Conservation (phyloP, 2,329 filamentous ascomycete species). For the Hypoxylon sp. region DNA sequence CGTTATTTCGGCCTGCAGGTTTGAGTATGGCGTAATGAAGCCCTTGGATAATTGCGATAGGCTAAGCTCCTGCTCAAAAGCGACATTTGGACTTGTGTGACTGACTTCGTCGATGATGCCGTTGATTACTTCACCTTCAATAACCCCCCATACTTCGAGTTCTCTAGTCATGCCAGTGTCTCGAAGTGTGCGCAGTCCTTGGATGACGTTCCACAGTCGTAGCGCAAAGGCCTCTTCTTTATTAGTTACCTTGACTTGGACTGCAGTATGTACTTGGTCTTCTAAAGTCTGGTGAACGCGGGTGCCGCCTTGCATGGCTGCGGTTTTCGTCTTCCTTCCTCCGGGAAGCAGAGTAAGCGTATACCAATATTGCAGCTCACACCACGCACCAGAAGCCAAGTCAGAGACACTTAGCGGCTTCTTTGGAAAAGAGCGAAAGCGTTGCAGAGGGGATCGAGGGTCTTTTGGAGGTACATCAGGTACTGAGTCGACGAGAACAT, state of each 20-base stretch:
- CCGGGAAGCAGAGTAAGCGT: conserved; percentile 78
- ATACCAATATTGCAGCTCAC: conserved; percentile 94
- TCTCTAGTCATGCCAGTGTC: conserved; percentile 81
- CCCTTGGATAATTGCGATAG: conserved; percentile 56
- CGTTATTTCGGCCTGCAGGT: conserved; percentile 58
- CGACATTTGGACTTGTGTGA: conserved; percentile 80
- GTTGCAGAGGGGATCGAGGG: conserved; percentile 74
- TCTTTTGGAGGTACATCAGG: conserved; percentile 51
- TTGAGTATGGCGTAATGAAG: conserved; percentile 26
- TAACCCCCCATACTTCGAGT: conserved; percentile 85
- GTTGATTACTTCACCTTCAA: conserved; percentile 87
- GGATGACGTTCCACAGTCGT: conserved; percentile 90
- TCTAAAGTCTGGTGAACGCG: conserved; percentile 87
- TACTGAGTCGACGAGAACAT: conserved; percentile 35
- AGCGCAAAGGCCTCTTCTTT: conserved; percentile 88
- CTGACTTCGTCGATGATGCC: conserved; percentile 92
- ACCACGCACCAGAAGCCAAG: conserved; percentile 91
- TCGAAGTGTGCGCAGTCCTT: conserved; percentile 81
- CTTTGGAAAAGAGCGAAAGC: conserved; percentile 82
- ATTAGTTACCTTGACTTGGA: conserved; percentile 78
- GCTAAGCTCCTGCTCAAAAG: conserved; percentile 74
- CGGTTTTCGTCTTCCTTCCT: conserved; percentile 81
- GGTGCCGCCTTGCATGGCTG: conserved; percentile 87
- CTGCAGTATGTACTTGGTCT: conserved; percentile 84
- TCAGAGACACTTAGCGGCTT: conserved; percentile 91